Evolutionary conservation across 2,329 filamentous ascomycete species (phyloP).

Genomic region (Eutypa lata): DNA sequence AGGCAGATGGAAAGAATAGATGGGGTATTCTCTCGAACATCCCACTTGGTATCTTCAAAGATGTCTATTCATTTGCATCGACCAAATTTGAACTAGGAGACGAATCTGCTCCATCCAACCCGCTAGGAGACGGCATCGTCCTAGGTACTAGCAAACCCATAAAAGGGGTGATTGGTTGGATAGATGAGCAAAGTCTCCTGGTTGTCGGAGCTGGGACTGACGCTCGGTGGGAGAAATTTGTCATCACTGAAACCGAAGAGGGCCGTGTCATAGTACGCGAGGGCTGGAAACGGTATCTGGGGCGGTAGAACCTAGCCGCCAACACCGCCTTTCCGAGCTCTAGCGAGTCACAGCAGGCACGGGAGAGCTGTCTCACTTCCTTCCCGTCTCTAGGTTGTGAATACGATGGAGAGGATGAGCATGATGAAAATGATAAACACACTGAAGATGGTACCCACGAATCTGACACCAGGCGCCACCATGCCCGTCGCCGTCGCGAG

Average conservation of each 20-base stretch:
- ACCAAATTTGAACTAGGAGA: slow-evolving; percentile 81
- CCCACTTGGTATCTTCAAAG: slow-evolving; percentile 85
- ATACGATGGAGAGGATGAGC: background rate
- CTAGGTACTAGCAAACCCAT: slow-evolving; percentile 57
- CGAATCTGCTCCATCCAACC: slow-evolving; percentile 52
- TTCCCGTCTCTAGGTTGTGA: no score
- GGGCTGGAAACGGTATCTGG: slow-evolving; percentile 78
- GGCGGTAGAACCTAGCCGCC: slow-evolving; percentile 16
- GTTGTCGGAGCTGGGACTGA: slow-evolving; percentile 78
- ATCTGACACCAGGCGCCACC: no score
- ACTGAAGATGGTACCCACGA: no score
- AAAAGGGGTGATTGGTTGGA: slow-evolving; percentile 86
- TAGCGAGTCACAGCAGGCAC: background rate
- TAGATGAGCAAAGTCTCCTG: slow-evolving; percentile 67
- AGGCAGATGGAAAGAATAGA: slow-evolving; percentile 61
- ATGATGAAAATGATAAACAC: background rate
- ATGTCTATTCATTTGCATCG: slow-evolving; percentile 81
- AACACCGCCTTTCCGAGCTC: slow-evolving; percentile 5
- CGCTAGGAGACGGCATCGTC: slow-evolving; percentile 32
- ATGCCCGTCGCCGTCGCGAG: no score
- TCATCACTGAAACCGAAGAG: slow-evolving; percentile 64
- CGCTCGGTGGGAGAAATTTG: slow-evolving; percentile 85
- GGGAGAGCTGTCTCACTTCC: background rate
- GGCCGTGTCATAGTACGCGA: slow-evolving; percentile 66
- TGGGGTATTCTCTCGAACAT: slow-evolving; percentile 84